A percentile compares a stretch with the other conserved stretches of the same genome.
Conservation (phyloP, 2,329 filamentous ascomycete genomes). For the Pleurostoma richardsiae region DNA sequence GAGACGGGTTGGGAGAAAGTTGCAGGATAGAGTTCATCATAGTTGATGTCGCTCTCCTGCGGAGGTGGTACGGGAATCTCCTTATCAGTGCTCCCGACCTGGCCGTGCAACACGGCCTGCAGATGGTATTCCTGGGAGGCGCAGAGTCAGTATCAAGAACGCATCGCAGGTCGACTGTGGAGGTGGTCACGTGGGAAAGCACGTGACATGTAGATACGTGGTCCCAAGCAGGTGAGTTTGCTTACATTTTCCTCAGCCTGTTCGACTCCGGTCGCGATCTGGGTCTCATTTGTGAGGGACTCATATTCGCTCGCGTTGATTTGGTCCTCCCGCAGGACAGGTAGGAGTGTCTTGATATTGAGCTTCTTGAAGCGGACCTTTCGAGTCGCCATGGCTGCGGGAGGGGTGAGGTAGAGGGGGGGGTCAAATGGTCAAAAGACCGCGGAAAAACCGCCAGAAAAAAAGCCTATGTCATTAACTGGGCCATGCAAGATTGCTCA, state of each 20-base stretch:
- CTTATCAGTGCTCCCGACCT: conserved; percentile 50
- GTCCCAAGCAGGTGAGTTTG: conserved; percentile 27
- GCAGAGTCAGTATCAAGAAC: conserved; percentile 19
- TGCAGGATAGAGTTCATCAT: conserved; percentile 81
- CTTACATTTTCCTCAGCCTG: conserved; percentile 95
- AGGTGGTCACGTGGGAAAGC: conserved; percentile 35
- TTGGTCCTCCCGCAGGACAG: conserved; percentile 83
- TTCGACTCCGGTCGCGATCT: conserved; percentile 96
- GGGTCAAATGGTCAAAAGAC: conserved; percentile 28
- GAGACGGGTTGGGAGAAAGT: conserved; percentile 79
- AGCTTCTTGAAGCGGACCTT: conserved; percentile 86
- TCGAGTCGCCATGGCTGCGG: conserved; percentile 51
- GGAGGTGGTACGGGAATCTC: conserved; percentile 64
- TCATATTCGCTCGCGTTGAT: conserved; percentile 85
- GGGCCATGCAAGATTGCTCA: conserved; percentile 46
- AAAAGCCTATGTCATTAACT: conserved; percentile 58
- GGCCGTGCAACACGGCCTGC: conserved; percentile 67
- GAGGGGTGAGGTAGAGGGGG: conserved; percentile 15
- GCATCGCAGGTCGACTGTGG: no score
- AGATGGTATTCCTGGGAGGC: conserved; percentile 81
- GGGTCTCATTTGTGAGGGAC: conserved; percentile 72
- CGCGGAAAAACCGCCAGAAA: conserved; percentile 58
- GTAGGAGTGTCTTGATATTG: conserved; percentile 82
- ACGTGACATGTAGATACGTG: conserved; percentile 40
- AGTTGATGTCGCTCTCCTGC: conserved; percentile 64